Evolutionary conservation across 768 basidiomycete species (phyloP), one percentile per base, ranked within the genome.

Genomic region (Agrocybe praecox): DNA sequence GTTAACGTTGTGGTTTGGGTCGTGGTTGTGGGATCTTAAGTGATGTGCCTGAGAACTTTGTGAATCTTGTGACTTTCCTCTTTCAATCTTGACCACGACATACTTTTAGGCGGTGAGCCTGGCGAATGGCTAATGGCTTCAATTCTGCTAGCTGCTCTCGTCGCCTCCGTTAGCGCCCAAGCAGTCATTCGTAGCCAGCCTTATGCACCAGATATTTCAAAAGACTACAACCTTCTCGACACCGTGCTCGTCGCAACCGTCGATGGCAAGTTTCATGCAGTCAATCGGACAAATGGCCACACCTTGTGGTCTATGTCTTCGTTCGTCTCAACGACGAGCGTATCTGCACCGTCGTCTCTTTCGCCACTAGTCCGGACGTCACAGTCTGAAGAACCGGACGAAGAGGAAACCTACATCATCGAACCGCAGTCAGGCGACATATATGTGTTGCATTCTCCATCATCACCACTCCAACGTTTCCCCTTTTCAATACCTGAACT

Each of bases 371-470:
- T 93, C 53, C 84, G 89, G 66, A 92, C 90, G 0, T 73, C 80
- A 45, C 90, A 91, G 62, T 69, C 80, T 11, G 74, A 85, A 44
- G 52, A 53, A 43, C 43, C 45, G 26, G 52, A 53, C 57, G 87
- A 88, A 59, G 80, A 82, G 75, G 92, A 94, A 69, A 83, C 89
- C 44, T 98, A 96, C 73, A 88, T 98, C 58, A 91, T 98, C 52
- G 96, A 98, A 67, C 96, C 96, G 0, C 91, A 95, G 76, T 89
- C 91, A 5, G 96, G 96, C 6, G 90, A 94, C 65, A 92, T 98
- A 61, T 98, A 91, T 70, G 86, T 97, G 57, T 87, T 94, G 75
- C 74, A 86, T 6, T 81, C 84, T 0, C 86, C 87, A 1, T 79
- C 79, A 14, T 82, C 81, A 49, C 84, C 89, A 2, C 80, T 98